Conservation (phyloP, 306 rosid species). For the Fagus sylvatica region DNA sequence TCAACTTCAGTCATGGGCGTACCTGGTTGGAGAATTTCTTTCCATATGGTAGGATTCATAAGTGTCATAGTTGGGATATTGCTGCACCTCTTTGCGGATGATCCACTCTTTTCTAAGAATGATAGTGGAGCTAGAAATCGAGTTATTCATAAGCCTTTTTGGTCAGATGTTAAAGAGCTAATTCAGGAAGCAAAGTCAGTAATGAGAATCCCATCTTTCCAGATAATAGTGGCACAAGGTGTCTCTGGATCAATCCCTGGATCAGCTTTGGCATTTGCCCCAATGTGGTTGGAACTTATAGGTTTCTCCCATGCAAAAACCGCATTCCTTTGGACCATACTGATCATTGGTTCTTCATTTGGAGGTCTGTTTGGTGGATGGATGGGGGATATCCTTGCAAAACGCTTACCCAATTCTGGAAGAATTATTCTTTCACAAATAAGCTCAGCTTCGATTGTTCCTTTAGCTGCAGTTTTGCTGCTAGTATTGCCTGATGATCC, state of each 20-base stretch:
- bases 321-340: slow-evolving; percentile 61
- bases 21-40: slow-evolving; percentile 87
- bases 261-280: slow-evolving; percentile 68
- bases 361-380: slow-evolving; percentile 76
- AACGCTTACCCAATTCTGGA: slow-evolving; percentile 61
- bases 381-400: slow-evolving; percentile 70
- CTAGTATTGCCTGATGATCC: slow-evolving; percentile 65
- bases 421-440: slow-evolving; percentile 75
- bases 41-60: slow-evolving; percentile 64
- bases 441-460: slow-evolving; percentile 66
- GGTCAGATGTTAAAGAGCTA: slow-evolving; percentile 47
- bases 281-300: slow-evolving; percentile 80
- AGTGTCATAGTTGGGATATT: slow-evolving; percentile 68
- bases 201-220: slow-evolving; percentile 65
- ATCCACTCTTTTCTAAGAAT: slow-evolving; percentile 52
- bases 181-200: slow-evolving; percentile 66
- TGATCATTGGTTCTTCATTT: slow-evolving; percentile 49
- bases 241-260: slow-evolving; percentile 85
- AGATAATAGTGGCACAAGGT: slow-evolving; percentile 86
- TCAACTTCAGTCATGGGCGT: slow-evolving; percentile 67
- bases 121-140: slow-evolving; percentile 16
- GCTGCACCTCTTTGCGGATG: slow-evolving; percentile 59
- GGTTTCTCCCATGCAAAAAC: slow-evolving; percentile 76
- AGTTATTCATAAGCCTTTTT: slow-evolving; percentile 33
- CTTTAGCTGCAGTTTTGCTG: slow-evolving; percentile 65